Evolutionary conservation across 192 early-diverging fungal species (phyloP), one percentile per base, ranked within the genome.

Genomic region (Coemansia sp.): DNA sequence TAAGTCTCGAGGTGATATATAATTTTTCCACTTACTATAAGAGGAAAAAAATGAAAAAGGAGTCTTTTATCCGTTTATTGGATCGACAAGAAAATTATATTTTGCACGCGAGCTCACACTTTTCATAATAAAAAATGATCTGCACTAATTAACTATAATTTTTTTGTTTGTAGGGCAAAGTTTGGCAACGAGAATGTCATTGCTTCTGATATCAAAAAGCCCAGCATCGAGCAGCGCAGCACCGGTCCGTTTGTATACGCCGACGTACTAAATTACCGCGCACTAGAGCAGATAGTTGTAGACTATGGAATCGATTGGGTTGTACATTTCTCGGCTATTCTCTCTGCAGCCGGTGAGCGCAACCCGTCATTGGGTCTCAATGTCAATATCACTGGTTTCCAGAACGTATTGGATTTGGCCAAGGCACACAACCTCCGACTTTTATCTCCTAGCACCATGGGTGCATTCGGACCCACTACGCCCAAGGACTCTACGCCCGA

Each of bases 331-430:
- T 88, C 86, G n/a, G 89, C 89, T 32, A 64, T 90, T 28, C 79
- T 90, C 19, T 87, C 85, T n/a, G 89, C 89, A 9, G 89, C 88
- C 7, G 89, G 86, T n/a, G 89, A 90, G 61, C 84, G 85, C 69
- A 86, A 88, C 55, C 85, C 86, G 1, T 76, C 85, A 6, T 70
- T 83, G 39, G 89, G 86, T 2, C 76, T 90, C 26, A 82, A 75
- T 23, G 86, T 90, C 69, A 90, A 90, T 72, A 87, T 90, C 67
- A 82, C 66, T 66, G 89, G 89, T n/a, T 87, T 90, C 75, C 86
- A 87, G 63, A 90, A 90, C 70, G 78, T 88, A 37, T 77, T 90
- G 37, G 87, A 90, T 59, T 60, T 90, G 40, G 85, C 89, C 26
- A 87, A 83, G 64, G 53, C 74, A 26, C 89, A 90, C 72, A 67